Base-by-base conservation (phyloP, 2,329 filamentous ascomycete genomes). In the Aspergillus luchuensis region DNA sequence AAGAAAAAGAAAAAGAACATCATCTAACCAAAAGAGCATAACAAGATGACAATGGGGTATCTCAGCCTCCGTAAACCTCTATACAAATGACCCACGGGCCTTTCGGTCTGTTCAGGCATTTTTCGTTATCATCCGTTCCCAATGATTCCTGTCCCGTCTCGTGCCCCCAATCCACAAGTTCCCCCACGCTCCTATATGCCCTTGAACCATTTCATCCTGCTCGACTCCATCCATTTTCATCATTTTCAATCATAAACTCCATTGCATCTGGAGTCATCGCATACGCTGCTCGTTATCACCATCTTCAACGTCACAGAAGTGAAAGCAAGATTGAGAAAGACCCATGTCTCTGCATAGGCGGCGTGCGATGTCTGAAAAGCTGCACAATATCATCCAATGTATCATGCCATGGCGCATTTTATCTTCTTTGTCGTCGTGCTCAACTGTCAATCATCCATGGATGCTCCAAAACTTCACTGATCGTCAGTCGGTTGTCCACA, bases 401-500 rank as follows among this genome's bases (percentile, higher is more conserved):
- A 17, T n/a, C 30, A 30, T 50, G 23, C 15, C 25, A 33, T 17
- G 25, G 47, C 25, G 19, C 39, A 38, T 23, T 15, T 49, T 48
- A 59, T 62, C 60, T 30, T 8, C 8, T 33, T 5, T 23, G 8
- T 7, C 23, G 30, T 39, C 2, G 10, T 33, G 48, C 43, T 71
- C 57, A 73, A 33, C 60, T 64, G 57, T 69, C 70, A 8, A 59
- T 64, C 74, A 81, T 77, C 95, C 95, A 99, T n/a, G 90, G 87
- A 77, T 98, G 94, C 57, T 91, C 87, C 59, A 97, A 79, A 17
- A 99, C 93, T 74, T 93, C 88, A 61, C 89, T 88, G 69, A 98
- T 98, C n/a, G 89, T 89, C 68, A 92, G 88, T 59, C 95, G 84
- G 71, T 89, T 84, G 67, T 89, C 86, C 8, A 98, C 91, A 73